These are phyloP conservation scores for Linnemannia schmuckeri DNA, from an alignment of 192 early-diverging fungal species.

Conservation along the genomic window DNA sequence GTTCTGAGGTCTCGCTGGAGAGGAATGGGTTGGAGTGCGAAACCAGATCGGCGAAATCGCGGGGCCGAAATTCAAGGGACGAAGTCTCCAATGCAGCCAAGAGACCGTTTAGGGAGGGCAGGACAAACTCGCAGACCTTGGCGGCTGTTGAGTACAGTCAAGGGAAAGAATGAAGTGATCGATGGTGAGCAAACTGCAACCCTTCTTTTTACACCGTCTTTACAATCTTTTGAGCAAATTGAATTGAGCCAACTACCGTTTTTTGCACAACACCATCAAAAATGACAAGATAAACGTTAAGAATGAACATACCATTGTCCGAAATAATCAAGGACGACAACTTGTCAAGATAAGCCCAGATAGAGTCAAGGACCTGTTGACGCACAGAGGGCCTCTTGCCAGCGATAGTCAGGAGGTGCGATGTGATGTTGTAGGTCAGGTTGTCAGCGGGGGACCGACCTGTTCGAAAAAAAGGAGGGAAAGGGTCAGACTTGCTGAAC, in stretches of 20 bases:
- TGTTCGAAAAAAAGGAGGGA: not conserved
- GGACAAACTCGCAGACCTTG: conserved; percentile 64
- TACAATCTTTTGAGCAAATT: not conserved
- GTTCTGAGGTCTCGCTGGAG: conserved; percentile 59
- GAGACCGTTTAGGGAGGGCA: conserved; percentile 72
- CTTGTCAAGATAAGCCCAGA: conserved; percentile 65
- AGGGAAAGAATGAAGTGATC: not conserved
- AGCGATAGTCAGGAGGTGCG: conserved; percentile 61
- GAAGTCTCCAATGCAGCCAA: conserved; percentile 66
- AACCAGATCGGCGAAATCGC: conserved; percentile 62
- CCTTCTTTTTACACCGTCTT: not conserved
- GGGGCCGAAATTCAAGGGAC: conserved; percentile 58
- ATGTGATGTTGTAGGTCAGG: conserved; percentile 61
- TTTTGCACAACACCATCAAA: too few species aligned
- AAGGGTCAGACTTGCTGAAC: not conserved
- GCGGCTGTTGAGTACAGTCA: conserved; percentile 26
- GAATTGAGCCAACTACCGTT: not conserved
- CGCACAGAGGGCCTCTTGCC: conserved; percentile 52
- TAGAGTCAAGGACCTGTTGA: conserved; percentile 50
- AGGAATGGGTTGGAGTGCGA: conserved; percentile 64
- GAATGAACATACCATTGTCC: conserved; percentile 29
- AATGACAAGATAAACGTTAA: not conserved
- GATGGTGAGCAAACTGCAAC: not conserved
- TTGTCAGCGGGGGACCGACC: conserved; percentile 36
- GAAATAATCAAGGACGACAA: conserved; percentile 32